Evolutionary conservation across 1,139 yeast genomes (phyloP), one percentile per base, ranked within the genome.

Genomic region (Suhomyces wounanorum): DNA sequence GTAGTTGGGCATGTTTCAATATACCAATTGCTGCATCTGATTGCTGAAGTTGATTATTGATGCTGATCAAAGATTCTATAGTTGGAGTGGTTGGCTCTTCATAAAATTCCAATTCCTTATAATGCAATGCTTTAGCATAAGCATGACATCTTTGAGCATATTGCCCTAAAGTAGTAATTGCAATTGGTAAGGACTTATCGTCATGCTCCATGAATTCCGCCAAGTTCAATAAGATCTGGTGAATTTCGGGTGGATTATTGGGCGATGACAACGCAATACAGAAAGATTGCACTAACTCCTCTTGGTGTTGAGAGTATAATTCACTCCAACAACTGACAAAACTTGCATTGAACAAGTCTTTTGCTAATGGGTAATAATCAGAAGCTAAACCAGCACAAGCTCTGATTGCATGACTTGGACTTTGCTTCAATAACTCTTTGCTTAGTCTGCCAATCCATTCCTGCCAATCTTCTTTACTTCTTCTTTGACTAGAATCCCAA

Each of bases 121-220:
- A 95, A 64, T 95, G 99, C 53, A 95, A 76, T 0, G 98, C 97
- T 62, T 95, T 95, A 2, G 99, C 99, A 69, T 90, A 95, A 0
- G 98, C 98, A 68, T 95, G 99, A 59, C 97, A 90, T 55, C 95
- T 79, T 63, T 90, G 96, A 4, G 99, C 97, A 65, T 91, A 94
- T 57, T 87, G 90, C 1, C 98, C 96, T 54, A 95, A 73, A 0
- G 96, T 89, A 5, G 94, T 82, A 18, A 89, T 89, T 38, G 96
- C 89, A 49, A 95, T 88, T 0, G 98, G 98, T 52, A 95, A 75
- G 0, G 97, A 87, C 62, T 91, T 92, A 60, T 91, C 97, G 67
- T 92, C 98, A 62, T 94, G 98, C 63, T 95, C 99, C 96, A 94
- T 88, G 62, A 88, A 95, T 64, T 95, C 99, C 0, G 97, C 96